A percentile compares a stretch with the other conserved stretches of the same genome.
phyloP scores from a whole-genome alignment of 2,329 filamentous ascomycete genomes.

The Neurospora sp. region DNA sequence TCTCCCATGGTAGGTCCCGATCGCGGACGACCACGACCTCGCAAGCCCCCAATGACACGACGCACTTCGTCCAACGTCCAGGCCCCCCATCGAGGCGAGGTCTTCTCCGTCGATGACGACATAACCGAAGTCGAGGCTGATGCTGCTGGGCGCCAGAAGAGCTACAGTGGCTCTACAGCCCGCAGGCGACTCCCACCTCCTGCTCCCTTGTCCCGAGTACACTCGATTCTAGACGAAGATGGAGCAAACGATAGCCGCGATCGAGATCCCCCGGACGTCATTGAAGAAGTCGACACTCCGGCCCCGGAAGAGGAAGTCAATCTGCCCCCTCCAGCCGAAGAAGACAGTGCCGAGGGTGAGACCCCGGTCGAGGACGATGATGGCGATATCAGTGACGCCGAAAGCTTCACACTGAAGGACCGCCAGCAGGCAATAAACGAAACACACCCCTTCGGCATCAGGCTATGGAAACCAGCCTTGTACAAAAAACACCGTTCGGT shows the following conservation, averaged over 20 bases:
- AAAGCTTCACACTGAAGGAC: slow-evolving; percentile 96
- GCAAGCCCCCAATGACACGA: slow-evolving; percentile 64
- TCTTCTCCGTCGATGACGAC: slow-evolving; percentile 90
- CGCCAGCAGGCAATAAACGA: slow-evolving; percentile 97
- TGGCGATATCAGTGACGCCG: slow-evolving; percentile 72
- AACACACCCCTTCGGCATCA: slow-evolving; percentile 96
- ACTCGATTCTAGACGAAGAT: slow-evolving; percentile 19
- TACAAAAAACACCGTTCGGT: slow-evolving; percentile 98
- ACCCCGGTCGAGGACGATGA: slow-evolving; percentile 31
- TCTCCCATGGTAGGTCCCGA: slow-evolving; percentile 38
- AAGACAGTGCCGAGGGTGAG: slow-evolving; percentile 25
- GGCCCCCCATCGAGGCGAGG: slow-evolving; percentile 68
- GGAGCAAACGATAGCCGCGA: slow-evolving; percentile 11
- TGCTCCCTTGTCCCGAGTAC: slow-evolving; percentile 21
- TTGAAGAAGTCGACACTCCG: slow-evolving; percentile 12
- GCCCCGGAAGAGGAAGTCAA: slow-evolving; percentile 5
- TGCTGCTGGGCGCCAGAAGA: slow-evolving; percentile 37
- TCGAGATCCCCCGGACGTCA: slow-evolving; percentile 7
- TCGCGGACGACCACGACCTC: slow-evolving; percentile 42
- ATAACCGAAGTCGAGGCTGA: slow-evolving; percentile 69
- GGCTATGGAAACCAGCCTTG: slow-evolving; percentile 95
- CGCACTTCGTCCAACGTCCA: slow-evolving; percentile 62
- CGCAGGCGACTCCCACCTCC: slow-evolving; percentile 27
- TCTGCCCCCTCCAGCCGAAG: slow-evolving; percentile 16
- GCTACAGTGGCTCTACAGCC: slow-evolving; percentile 25